A percentile compares a stretch with the other conserved stretches of the same genome.
phyloP scores from a whole-genome alignment of 1,284 basidiomycete genomes.

The Ceratobasidium sp. region DNA sequence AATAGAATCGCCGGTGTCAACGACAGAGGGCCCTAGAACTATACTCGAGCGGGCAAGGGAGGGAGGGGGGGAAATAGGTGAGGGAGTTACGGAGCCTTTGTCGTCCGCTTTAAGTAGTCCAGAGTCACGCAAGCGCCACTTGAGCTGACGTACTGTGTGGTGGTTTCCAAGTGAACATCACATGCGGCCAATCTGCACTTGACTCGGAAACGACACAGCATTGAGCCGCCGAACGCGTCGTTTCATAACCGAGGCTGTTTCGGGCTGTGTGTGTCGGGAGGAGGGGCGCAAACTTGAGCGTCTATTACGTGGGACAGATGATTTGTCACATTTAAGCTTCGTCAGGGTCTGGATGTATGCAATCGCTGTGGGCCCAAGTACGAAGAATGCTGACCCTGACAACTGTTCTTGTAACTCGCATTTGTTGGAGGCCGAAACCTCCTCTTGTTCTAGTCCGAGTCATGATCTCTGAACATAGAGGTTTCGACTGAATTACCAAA shows the following conservation, averaged over 20 bases:
- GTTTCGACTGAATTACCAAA: too few species aligned
- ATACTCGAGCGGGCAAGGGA: not conserved
- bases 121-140: constrained; percentile 5
- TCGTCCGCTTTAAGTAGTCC: constrained; percentile 1
- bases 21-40: too few species aligned
- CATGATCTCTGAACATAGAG: too few species aligned
- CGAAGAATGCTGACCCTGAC: too few species aligned
- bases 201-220: constrained; percentile 16
- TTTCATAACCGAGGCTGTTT: not conserved
- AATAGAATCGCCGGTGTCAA: too few species aligned
- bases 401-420: too few species aligned
- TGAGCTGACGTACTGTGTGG: constrained; percentile 1
- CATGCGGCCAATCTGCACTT: not conserved
- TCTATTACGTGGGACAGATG: constrained; percentile 1
- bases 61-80: too few species aligned
- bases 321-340: not conserved
- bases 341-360: not conserved
- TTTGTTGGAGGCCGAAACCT: too few species aligned
- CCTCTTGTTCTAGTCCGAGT: too few species aligned
- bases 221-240: not conserved
- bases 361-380: too few species aligned
- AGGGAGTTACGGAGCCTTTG: not conserved
- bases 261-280: not conserved
- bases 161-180: constrained; percentile 10
- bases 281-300: not conserved